These are phyloP conservation scores for Dianthus caryophyllus DNA, from an alignment of 148 eudicot species.

Conservation along the genomic window DNA sequence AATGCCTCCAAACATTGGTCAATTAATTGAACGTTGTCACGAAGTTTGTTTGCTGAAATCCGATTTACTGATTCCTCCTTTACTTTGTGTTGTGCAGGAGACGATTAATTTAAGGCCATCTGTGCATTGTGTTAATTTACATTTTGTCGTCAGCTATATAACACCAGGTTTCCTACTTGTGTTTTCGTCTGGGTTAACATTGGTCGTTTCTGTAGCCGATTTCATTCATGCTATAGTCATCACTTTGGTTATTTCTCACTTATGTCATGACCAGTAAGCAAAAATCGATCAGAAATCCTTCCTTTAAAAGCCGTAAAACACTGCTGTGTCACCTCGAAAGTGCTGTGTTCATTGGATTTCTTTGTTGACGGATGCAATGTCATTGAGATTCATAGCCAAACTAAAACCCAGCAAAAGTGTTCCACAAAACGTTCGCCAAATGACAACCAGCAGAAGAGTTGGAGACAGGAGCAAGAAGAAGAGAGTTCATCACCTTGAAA, in stretches of 20 bases:
- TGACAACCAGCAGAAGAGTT: conserved; percentile 10
- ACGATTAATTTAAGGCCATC: neutral
- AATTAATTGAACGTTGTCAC: too few relatives aligned
- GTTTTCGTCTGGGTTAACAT: neutral
- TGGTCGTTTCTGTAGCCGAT: neutral
- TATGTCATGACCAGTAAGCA: too few relatives aligned
- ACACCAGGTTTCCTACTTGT: neutral
- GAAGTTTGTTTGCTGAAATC: too few relatives aligned
- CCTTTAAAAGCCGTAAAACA: neutral
- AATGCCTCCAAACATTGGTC: too few relatives aligned
- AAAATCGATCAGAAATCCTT: neutral
- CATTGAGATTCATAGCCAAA: conserved; percentile 5
- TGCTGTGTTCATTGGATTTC: neutral
- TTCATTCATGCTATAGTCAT: too few relatives aligned
- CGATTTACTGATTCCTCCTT: too few relatives aligned
- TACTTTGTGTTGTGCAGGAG: neutral
- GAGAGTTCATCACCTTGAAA: conserved; percentile 60
- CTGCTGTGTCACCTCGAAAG: neutral
- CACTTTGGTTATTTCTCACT: too few relatives aligned
- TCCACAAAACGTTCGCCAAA: neutral
- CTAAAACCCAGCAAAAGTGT: neutral
- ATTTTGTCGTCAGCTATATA: neutral
- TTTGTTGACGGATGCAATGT: neutral
- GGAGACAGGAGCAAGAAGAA: conserved; percentile 17
- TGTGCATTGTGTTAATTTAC: neutral